Evolutionary conservation across 768 basidiomycete genomes (phyloP), one percentile per base, ranked within the genome.

Genomic region (Amanita brunnescens): DNA sequence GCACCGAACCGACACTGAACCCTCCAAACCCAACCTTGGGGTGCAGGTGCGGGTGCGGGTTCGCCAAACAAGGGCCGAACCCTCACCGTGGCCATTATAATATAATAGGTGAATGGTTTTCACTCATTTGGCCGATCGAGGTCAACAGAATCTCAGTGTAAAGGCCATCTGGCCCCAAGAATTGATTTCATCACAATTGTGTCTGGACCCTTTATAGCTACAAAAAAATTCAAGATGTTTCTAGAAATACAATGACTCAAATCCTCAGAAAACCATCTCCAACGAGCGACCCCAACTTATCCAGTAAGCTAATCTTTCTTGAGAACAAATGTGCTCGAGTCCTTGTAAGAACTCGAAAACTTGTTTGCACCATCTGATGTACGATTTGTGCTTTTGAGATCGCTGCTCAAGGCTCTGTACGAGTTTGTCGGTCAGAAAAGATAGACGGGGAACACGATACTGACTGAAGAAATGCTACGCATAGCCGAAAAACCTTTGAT

Each of bases 401-500:
- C 50, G 51, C 46, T 38, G n/a, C n/a, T 2, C 35, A 16, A 48
- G 47, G 23, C 21, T n/a, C 47, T 48, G 47, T 3, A 48, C 9
- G 4, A 23, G 16, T 20, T 8, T 6, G 33, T 35, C 45, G 4
- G 18, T 20, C 32, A 24, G 2, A 12, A n/a, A n/a, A 10, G 9
- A 47, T 20, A 33, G 18, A 16, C 7, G 18, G 13, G 33, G 12
- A 18, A 35, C 20, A 39, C 14, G n/a, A 61, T 21, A 12, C 63
- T 38, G 57, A 80, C 82, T 61, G 66, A 60, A 52, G 68, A 65
- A 34, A 72, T 71, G 26, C 70, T 68, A 18, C 75, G 66, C 77
- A 85, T 79, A 1, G 73, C 64, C 18, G 75, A 71, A 24, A 83
- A 66, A 65, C 82, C 71, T 32, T 57, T 66, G 5, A 72, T 66